Conservation (phyloP, 352 stramenopile species). For the Elongisporangium prolatum region DNA sequence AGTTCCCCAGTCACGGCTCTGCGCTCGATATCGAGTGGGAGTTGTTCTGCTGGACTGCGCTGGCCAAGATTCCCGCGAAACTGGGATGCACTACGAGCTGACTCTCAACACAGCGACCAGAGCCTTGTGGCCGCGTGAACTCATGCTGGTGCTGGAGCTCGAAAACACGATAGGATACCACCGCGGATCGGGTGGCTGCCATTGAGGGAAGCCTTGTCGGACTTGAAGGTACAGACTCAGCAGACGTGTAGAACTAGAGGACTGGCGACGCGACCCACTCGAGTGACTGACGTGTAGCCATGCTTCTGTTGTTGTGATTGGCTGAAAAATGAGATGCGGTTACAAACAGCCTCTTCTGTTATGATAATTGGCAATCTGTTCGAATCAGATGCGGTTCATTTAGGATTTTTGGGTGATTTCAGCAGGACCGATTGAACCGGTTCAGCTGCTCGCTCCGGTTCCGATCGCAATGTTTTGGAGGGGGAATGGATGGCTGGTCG, state of each 20-base stretch:
- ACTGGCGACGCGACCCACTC: too few relatives aligned
- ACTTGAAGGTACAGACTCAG: slow-evolving; percentile 85
- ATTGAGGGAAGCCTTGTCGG: slow-evolving; percentile 85
- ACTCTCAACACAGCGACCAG: slow-evolving; percentile 30
- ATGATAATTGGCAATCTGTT: background rate
- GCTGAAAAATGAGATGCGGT: background rate
- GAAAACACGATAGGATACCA: slow-evolving; percentile 93
- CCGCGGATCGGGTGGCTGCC: slow-evolving; percentile 93
- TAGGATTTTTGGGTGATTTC: background rate
- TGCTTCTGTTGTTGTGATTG: too few relatives aligned
- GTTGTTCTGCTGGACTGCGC: slow-evolving; percentile 41
- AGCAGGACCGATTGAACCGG: background rate
- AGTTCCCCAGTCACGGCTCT: slow-evolving; percentile 94
- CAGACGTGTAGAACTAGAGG: slow-evolving; percentile 50
- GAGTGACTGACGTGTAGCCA: too few relatives aligned
- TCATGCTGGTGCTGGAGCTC: too few relatives aligned
- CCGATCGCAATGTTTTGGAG: slow-evolving; percentile 1
- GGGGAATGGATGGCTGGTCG: slow-evolving; percentile 47
- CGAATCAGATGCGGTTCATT: background rate
- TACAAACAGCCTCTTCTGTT: background rate
- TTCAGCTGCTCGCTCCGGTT: slow-evolving; percentile 2
- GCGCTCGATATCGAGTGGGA: slow-evolving; percentile 69
- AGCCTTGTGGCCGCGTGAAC: slow-evolving; percentile 88
- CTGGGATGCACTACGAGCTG: slow-evolving; percentile 63
- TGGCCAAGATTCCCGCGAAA: slow-evolving; percentile 32